phyloP scores from a whole-genome alignment of 148 eudicot genomes.

The Talinum fruticosum region DNA sequence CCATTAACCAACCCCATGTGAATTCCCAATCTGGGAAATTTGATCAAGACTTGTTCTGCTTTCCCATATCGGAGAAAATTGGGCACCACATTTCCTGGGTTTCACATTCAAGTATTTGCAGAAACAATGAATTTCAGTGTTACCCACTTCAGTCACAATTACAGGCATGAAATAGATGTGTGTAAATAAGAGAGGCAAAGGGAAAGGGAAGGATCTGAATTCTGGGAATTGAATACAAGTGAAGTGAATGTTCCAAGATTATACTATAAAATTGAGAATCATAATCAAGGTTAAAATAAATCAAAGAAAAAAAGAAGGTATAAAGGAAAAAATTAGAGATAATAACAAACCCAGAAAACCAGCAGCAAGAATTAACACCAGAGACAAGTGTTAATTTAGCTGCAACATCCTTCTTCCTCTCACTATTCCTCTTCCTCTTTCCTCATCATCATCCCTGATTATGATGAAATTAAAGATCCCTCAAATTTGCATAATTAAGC shows the following conservation, averaged over 20 bases:
- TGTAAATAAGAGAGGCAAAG: not conserved
- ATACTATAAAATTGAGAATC: slow-evolving; percentile 39
- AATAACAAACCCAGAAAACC: slow-evolving; percentile 44
- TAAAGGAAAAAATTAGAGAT: slow-evolving; percentile 20
- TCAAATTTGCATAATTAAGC: slow-evolving; percentile 26
- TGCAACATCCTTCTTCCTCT: slow-evolving; percentile 29
- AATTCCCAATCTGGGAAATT: slow-evolving; percentile 17
- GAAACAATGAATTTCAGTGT: not conserved
- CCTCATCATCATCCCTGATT: slow-evolving; percentile 20
- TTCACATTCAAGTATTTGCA: slow-evolving; percentile 9
- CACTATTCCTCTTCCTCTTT: slow-evolving; percentile 18
- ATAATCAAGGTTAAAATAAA: slow-evolving; percentile 21
- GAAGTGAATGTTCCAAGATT: slow-evolving; percentile 46
- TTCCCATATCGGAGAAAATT: not conserved
- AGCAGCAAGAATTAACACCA: slow-evolving; percentile 37
- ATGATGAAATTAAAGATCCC: slow-evolving; percentile 18
- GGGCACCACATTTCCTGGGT: slow-evolving; percentile 1
- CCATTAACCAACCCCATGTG: slow-evolving; percentile 28
- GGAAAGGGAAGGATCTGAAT: slow-evolving; percentile 28
- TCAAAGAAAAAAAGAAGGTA: slow-evolving; percentile 33
- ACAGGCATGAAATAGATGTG: not conserved
- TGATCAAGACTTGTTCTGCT: slow-evolving; percentile 9
- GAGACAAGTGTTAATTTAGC: slow-evolving; percentile 31
- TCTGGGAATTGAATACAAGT: slow-evolving; percentile 47
- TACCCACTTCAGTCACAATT: not conserved